phyloP scores from a whole-genome alignment of 225 moss, liverwort and hornwort species.

The Rhytidiadelphus loreus region DNA sequence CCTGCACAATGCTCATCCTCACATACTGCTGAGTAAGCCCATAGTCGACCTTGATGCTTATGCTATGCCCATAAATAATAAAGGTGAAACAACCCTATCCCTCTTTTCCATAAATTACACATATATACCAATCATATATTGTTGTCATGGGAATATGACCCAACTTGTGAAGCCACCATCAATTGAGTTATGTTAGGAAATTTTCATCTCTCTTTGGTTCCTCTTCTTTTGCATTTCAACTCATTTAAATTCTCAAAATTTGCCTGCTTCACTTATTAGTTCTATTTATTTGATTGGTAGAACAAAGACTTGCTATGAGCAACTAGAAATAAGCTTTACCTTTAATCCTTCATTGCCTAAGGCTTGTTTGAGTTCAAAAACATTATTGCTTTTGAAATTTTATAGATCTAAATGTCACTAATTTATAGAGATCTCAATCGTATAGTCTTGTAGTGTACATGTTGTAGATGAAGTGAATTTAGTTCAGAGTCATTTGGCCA shows the following conservation, averaged over 20 bases:
- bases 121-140: neutral
- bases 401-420: too few species aligned
- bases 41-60: neutral
- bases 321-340: too few species aligned
- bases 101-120: neutral
- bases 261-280: neutral
- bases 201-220: neutral
- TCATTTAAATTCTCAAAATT: neutral
- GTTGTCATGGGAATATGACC: fast-evolving
- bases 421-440: too few species aligned
- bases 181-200: neutral
- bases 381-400: too few species aligned
- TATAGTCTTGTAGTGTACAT: too few species aligned
- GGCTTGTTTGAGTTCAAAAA: too few species aligned
- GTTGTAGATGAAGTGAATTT: too few species aligned
- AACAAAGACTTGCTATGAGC: too few species aligned
- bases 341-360: too few species aligned
- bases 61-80: neutral
- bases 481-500: too few species aligned
- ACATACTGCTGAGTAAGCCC: fast-evolving
- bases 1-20: neutral
- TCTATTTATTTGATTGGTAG: neutral
- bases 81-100: fast-evolving
- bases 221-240: neutral
- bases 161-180: fast-evolving